Evolutionary conservation across 768 basidiomycete genomes (phyloP).

Genomic region (Leccinum uliginosum): DNA sequence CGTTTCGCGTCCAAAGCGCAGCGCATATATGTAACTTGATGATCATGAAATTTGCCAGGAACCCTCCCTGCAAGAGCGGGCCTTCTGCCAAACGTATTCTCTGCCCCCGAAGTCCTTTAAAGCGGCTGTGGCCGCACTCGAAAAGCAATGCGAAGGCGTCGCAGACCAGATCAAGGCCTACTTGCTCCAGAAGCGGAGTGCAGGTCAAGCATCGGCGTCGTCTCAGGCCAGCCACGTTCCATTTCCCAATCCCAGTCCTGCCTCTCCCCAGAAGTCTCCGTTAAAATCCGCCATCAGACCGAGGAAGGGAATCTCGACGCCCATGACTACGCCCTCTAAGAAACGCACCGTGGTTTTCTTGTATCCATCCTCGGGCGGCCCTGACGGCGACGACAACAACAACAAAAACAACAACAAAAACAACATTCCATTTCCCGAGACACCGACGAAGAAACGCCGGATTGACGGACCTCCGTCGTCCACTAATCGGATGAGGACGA

Average conservation of each 20-base stretch:
- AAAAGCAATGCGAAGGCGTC: slow-evolving; percentile 24
- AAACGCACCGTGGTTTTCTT: slow-evolving; percentile 31
- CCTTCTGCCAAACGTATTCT: slow-evolving; percentile 16
- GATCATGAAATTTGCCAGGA: neutral
- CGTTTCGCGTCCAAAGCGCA: neutral
- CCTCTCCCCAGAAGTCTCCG: slow-evolving; percentile 19
- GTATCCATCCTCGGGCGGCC: slow-evolving; percentile 4
- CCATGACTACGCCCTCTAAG: slow-evolving; percentile 17
- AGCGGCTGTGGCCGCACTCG: slow-evolving; percentile 14
- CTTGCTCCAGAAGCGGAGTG: slow-evolving; percentile 3
- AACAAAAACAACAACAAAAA: neutral
- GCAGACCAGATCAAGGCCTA: slow-evolving; percentile 20
- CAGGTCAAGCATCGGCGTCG: neutral
- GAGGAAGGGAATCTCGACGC: neutral
- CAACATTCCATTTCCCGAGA: slow-evolving; percentile 30
- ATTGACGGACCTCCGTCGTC: slow-evolving; percentile 13
- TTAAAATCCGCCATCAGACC: slow-evolving; percentile 17
- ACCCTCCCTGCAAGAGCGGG: slow-evolving; percentile 17
- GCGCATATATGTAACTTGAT: neutral
- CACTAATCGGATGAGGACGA: slow-evolving; percentile 11
- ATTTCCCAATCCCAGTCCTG: neutral
- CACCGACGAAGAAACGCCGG: slow-evolving; percentile 42
- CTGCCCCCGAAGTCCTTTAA: slow-evolving; percentile 18
- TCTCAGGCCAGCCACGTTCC: neutral
- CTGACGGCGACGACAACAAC: slow-evolving; percentile 11